Evolutionary conservation across 257 asterid species (phyloP).

Genomic region (Solanum appendiculatum): DNA sequence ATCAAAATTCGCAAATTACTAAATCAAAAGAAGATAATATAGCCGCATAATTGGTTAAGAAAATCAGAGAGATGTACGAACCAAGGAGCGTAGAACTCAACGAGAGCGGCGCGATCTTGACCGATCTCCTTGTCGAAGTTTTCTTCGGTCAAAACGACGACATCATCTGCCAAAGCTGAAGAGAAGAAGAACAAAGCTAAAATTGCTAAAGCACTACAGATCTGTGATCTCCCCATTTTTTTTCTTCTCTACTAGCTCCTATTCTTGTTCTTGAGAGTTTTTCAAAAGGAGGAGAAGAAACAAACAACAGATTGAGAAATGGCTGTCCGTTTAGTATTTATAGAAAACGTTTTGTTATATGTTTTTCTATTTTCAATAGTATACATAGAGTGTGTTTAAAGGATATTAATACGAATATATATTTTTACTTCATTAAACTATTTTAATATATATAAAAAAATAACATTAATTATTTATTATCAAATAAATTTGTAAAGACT

Average conservation of each 20-base stretch:
- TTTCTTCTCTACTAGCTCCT: not conserved
- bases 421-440: not conserved
- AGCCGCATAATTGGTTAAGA: not conserved
- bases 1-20: not conserved
- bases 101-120: conserved; percentile 82
- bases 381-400: not conserved
- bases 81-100: conserved; percentile 96
- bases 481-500: not conserved
- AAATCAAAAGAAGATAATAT: not conserved
- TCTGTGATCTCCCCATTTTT: conserved; percentile 37
- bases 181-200: conserved; percentile 28
- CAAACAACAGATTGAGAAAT: not conserved
- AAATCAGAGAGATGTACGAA: not conserved
- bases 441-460: not conserved
- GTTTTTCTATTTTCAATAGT: not conserved
- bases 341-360: not conserved
- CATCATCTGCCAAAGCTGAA: conserved; percentile 54
- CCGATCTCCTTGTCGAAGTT: conserved; percentile 88
- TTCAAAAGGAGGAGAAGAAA: not conserved
- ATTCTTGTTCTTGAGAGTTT: not conserved
- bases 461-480: not conserved
- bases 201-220: conserved; percentile 22
- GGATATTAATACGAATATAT: not conserved
- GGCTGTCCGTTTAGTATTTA: not conserved
- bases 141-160: conserved; percentile 67